Conservation (phyloP, 371 early-diverging fungal species). For the Conidiobolus incongruus region DNA sequence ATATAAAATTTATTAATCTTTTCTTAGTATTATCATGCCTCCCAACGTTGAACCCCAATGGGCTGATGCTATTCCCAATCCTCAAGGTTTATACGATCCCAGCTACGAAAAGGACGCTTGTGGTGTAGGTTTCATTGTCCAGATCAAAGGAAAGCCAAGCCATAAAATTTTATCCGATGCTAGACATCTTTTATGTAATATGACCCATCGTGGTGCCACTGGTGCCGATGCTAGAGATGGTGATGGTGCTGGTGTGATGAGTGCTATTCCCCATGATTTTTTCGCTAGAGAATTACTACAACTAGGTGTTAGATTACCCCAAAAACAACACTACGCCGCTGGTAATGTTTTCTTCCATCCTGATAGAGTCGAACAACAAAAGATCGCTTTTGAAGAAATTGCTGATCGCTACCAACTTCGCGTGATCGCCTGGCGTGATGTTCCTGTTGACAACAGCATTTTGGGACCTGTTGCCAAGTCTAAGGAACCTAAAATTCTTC, state of each 20-base stretch:
- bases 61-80: conserved; percentile 61
- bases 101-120: conserved; percentile 81
- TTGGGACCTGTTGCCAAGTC: conserved; percentile 71
- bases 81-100: conserved; percentile 80
- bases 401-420: conserved; percentile 41
- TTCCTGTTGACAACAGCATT: conserved; percentile 64
- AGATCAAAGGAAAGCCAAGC: conserved; percentile 62
- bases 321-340: conserved; percentile 67
- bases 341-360: conserved; percentile 81
- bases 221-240: conserved; percentile 78
- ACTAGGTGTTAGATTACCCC: conserved; percentile 37
- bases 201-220: conserved; percentile 87
- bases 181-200: conserved; percentile 72
- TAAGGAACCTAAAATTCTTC: conserved; percentile 81
- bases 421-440: conserved; percentile 76
- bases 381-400: conserved; percentile 46
- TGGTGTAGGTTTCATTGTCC: conserved; percentile 91
- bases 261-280: conserved; percentile 75
- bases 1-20: too few species aligned
- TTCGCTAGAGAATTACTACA: conserved; percentile 18
- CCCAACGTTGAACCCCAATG: conserved; percentile 13
- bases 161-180: conserved; percentile 81
- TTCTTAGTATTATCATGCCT: too few species aligned
- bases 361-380: conserved; percentile 29
- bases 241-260: conserved; percentile 84